Conservation (phyloP, 2,329 filamentous ascomycete species). For the Sclerotinia nivalis region DNA sequence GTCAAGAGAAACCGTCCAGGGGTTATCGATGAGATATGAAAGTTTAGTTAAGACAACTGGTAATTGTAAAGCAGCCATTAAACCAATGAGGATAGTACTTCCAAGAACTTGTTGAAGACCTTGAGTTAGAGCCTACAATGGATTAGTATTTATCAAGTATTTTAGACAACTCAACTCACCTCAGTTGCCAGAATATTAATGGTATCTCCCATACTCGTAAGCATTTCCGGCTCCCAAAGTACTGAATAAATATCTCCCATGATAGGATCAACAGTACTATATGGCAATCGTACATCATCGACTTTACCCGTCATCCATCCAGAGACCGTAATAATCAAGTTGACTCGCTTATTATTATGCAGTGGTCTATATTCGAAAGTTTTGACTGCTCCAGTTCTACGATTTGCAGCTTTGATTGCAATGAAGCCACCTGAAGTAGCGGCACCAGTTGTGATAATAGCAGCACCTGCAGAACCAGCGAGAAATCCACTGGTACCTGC, state of each 20-base stretch:
- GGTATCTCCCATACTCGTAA: constrained; percentile 95
- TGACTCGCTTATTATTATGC: constrained; percentile 97
- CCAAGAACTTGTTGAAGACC: constrained; percentile 93
- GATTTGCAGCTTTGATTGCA: constrained; percentile 79
- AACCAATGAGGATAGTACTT: constrained; percentile 79
- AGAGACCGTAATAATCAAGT: constrained; percentile 90
- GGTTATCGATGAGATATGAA: constrained; percentile 95
- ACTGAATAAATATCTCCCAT: constrained; percentile 99
- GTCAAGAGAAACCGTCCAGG: constrained; percentile 95
- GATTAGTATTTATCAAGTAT: constrained; percentile 33
- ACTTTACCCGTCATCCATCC: constrained; percentile 99
- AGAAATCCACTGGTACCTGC: constrained; percentile 86
- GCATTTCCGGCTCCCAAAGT: constrained; percentile 97
- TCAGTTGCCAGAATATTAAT: constrained; percentile 98
- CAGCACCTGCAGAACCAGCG: constrained; percentile 87
- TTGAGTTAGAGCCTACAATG: constrained; percentile 81
- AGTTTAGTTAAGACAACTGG: constrained; percentile 91
- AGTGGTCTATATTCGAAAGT: constrained; percentile 96
- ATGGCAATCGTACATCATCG: constrained; percentile 93
- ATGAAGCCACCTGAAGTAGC: constrained; percentile 86
- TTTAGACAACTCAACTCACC: constrained; percentile 51
- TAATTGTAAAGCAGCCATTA: constrained; percentile 93
- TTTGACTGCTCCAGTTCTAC: constrained; percentile 86
- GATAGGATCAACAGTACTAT: constrained; percentile 91
- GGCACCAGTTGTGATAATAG: constrained; percentile 87